phyloP scores from a whole-genome alignment of 331 rosid species.

The Acacia pycnantha region DNA sequence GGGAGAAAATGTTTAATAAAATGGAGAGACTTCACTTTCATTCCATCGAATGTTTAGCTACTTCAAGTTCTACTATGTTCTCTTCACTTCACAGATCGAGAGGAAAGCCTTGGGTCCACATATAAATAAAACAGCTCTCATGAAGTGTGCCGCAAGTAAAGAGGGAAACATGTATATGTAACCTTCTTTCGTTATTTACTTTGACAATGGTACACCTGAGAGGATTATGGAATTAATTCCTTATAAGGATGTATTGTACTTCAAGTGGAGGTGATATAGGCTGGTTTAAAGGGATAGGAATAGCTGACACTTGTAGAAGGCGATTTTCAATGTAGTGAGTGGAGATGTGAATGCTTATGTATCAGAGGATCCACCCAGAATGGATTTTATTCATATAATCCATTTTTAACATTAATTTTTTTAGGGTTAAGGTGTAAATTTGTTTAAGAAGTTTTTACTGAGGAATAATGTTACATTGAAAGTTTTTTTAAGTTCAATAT shows the following conservation, averaged over 20 bases:
- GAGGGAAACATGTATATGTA: background rate
- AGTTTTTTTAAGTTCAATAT: no score
- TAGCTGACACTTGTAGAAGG: background rate
- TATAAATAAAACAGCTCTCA: background rate
- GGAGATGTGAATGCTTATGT: background rate
- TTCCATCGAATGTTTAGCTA: background rate
- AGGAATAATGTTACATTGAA: rapidly evolving
- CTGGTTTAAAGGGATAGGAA: background rate
- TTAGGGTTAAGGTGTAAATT: no score
- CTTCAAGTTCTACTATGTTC: background rate
- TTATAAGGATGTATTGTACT: background rate
- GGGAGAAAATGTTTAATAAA: background rate
- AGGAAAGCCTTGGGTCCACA: background rate
- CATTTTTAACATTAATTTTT: no score
- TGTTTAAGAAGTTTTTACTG: no score
- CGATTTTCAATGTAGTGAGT: background rate
- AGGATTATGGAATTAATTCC: background rate
- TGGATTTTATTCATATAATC: background rate
- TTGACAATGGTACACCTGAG: no score
- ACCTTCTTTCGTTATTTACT: no score
- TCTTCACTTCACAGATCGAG: background rate
- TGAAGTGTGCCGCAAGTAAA: background rate
- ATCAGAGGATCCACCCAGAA: background rate
- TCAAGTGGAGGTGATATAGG: background rate
- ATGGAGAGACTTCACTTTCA: background rate